These are phyloP conservation scores for Chenopodium album DNA, from an alignment of 148 eudicot genomes.

Conservation along the genomic window DNA sequence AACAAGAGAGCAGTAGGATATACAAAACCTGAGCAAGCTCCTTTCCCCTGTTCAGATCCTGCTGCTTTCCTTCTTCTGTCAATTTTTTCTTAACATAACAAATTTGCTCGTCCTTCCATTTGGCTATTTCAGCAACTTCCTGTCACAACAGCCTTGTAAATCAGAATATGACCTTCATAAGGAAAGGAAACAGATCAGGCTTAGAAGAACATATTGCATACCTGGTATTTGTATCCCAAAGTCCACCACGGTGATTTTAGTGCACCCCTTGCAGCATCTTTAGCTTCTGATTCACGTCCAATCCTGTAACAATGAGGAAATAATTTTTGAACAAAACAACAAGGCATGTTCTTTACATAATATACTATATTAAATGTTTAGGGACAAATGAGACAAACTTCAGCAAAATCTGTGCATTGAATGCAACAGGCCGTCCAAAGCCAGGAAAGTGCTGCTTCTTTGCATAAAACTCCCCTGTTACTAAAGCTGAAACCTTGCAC, in stretches of 20 bases:
- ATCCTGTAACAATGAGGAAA: slow-evolving; percentile 43
- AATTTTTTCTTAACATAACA: slow-evolving; percentile 80
- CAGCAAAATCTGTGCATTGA: slow-evolving; percentile 72
- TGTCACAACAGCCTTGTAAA: slow-evolving; percentile 25
- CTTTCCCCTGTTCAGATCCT: slow-evolving; percentile 82
- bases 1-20: neutral
- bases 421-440: slow-evolving; percentile 92
- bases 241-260: slow-evolving; percentile 99
- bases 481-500: slow-evolving; percentile 85
- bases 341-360: neutral
- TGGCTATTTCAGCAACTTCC: slow-evolving; percentile 89
- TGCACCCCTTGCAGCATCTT: slow-evolving; percentile 88
- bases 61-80: slow-evolving; percentile 71
- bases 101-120: slow-evolving; percentile 96
- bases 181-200: neutral
- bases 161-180: neutral
- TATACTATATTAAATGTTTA: neutral
- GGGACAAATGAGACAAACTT: slow-evolving; percentile 46
- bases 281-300: slow-evolving; percentile 77
- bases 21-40: slow-evolving; percentile 74
- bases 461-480: slow-evolving; percentile 92
- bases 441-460: slow-evolving; percentile 95
- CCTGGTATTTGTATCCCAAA: slow-evolving; percentile 88
- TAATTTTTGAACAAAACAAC: neutral
- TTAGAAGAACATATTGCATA: slow-evolving; percentile 14